Percentiles rank a stretch among this genome's conserved stretches.
These are phyloP conservation scores for Salicornia ramosissima DNA, from an alignment of 148 eudicot species.

Conservation along the genomic window DNA sequence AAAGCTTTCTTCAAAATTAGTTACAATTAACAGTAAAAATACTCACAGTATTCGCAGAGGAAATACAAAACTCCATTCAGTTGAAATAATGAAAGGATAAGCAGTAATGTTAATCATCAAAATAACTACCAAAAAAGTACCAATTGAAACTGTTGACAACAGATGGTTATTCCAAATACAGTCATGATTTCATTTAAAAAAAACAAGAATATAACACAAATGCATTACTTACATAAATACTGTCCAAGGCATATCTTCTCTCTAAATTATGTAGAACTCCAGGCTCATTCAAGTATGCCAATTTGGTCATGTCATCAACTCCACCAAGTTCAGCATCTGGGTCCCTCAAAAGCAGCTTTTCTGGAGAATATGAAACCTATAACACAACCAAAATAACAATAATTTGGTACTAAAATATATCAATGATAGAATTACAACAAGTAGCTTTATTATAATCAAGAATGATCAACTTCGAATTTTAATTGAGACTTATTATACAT, in stretches of 20 bases:
- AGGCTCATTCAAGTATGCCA: constrained; percentile 92
- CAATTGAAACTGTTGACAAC: too few relatives aligned
- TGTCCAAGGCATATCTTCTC: constrained; percentile 88
- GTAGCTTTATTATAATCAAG: neutral
- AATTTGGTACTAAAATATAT: neutral
- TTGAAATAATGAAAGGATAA: too few relatives aligned
- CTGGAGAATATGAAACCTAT: constrained; percentile 64
- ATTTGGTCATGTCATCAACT: constrained; percentile 98
- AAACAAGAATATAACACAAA: too few relatives aligned
- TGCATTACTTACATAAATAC: constrained; percentile 66
- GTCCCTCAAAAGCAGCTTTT: constrained; percentile 66
- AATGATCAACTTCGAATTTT: neutral
- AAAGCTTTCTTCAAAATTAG: neutral
- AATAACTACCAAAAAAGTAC: too few relatives aligned
- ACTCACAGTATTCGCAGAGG: neutral
- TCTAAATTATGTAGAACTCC: constrained; percentile 91
- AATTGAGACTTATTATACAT: too few relatives aligned
- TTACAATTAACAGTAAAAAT: neutral
- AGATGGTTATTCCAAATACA: too few relatives aligned
- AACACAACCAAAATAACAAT: constrained; percentile 11
- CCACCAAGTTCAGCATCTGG: constrained; percentile 92
- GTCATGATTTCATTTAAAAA: too few relatives aligned
- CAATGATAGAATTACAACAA: neutral
- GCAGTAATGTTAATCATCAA: too few relatives aligned
- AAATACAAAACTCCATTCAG: neutral